A percentile compares a stretch with the other conserved stretches of the same genome.
Evolutionary conservation across 345 rosid species (phyloP).

Genomic region (Sonneratia caseolaris): DNA sequence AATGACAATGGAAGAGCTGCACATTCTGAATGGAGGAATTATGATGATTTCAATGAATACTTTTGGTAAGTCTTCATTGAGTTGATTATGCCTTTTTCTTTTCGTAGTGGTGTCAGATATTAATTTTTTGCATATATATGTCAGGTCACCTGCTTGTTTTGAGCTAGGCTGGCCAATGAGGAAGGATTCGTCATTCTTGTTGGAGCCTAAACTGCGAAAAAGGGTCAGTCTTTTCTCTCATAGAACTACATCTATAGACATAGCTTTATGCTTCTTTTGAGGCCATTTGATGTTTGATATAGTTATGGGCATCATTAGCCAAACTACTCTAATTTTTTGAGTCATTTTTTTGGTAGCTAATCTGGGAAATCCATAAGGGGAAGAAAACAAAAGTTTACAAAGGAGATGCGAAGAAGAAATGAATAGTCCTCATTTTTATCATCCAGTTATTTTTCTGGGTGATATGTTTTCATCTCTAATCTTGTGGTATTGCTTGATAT

Average conservation of each 20-base stretch:
- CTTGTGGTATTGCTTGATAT: background rate
- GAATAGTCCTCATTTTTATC: background rate
- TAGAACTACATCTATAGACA: background rate
- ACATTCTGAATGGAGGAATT: constrained; percentile 97
- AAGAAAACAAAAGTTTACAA: background rate
- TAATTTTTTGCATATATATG: constrained; percentile 12
- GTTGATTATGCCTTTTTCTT: constrained; percentile 8
- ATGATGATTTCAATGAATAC: constrained; percentile 97
- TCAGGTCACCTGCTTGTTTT: constrained; percentile 90
- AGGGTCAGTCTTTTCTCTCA: constrained; percentile 41
- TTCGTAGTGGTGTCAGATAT: background rate
- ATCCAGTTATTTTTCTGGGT: background rate
- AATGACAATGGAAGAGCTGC: constrained; percentile 89
- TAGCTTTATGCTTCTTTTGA: background rate
- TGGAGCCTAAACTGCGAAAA: constrained; percentile 47
- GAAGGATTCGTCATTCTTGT: constrained; percentile 43
- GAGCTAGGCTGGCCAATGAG: constrained; percentile 80
- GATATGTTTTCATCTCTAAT: background rate
- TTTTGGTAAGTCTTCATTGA: constrained; percentile 58
- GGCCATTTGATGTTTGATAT: background rate
- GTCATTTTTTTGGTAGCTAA: background rate
- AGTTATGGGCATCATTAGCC: background rate
- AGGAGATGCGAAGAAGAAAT: background rate
- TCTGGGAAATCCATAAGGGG: background rate
- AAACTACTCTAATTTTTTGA: background rate